A percentile compares a stretch with the other conserved stretches of the same genome.
Evolutionary conservation across 2,329 filamentous ascomycete genomes (phyloP).

Genomic region (Mariannaea elegans): DNA sequence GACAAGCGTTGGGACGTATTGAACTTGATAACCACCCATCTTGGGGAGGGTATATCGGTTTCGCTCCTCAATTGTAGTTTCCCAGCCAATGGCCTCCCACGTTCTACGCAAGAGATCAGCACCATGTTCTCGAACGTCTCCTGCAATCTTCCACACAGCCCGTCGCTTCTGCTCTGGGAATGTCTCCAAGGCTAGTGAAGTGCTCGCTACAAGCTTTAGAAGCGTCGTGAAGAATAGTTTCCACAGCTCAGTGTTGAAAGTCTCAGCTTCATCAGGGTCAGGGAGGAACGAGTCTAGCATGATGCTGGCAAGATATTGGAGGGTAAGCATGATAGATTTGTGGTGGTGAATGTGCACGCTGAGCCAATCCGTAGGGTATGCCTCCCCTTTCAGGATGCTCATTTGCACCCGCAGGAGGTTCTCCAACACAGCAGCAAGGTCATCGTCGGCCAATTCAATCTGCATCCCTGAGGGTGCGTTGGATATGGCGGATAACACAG

Average conservation of each 20-base stretch:
- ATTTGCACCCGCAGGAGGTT: conserved; percentile 85
- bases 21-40: conserved; percentile 96
- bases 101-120: conserved; percentile 84
- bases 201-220: conserved; percentile 87
- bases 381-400: conserved; percentile 87
- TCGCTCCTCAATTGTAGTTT: conserved; percentile 82
- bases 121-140: conserved; percentile 91
- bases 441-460: conserved; percentile 77
- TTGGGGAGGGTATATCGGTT: conserved; percentile 79
- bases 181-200: conserved; percentile 88
- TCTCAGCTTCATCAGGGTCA: conserved; percentile 88
- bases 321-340: conserved; percentile 84
- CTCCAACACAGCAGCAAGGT: conserved; percentile 78
- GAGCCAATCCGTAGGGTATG: conserved; percentile 89
- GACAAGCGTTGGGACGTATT: conserved; percentile 93
- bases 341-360: conserved; percentile 94
- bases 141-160: conserved; percentile 98
- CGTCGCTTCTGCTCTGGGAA: conserved; percentile 96
- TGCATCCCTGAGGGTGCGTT: conserved; percentile 76
- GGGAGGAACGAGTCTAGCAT: conserved; percentile 87
- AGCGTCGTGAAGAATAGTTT: conserved; percentile 91
- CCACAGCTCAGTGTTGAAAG: conserved; percentile 94
- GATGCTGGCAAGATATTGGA: conserved; percentile 83
- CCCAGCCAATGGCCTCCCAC: conserved; percentile 98
- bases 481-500: conserved; percentile 83